Conservation (phyloP, 306 rosid species). For the Lathyrus aphaca region DNA sequence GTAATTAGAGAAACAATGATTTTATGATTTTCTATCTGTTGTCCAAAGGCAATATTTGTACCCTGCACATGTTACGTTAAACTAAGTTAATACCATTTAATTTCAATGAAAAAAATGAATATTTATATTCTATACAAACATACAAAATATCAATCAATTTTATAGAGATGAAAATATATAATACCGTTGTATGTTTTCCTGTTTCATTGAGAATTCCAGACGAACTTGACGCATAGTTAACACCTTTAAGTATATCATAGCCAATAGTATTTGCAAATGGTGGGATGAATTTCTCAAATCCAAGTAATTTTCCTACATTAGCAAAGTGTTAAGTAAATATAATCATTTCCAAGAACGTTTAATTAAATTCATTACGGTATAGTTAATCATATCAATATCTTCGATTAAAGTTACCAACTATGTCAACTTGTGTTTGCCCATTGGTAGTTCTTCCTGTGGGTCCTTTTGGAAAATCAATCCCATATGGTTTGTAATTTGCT, state of each 20-base stretch:
- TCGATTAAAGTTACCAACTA: conserved; percentile 10
- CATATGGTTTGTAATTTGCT: conserved; percentile 57
- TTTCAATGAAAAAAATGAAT: too few relatives aligned
- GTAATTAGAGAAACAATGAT: too few relatives aligned
- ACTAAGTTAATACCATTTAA: too few relatives aligned
- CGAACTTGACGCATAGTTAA: conserved; percentile 47
- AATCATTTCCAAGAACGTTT: too few relatives aligned
- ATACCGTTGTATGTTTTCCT: neutral
- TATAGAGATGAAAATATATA: too few relatives aligned
- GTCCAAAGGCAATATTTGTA: too few relatives aligned
- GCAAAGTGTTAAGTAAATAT: neutral
- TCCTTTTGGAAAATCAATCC: conserved; percentile 49
- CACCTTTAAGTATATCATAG: conserved; percentile 41
- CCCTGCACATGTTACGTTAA: too few relatives aligned
- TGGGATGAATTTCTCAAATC: conserved; percentile 34
- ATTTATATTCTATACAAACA: too few relatives aligned
- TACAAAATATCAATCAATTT: too few relatives aligned
- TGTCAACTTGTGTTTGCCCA: conserved; percentile 34
- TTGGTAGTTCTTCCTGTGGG: conserved; percentile 66
- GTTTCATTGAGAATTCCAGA: conserved; percentile 33
- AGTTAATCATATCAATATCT: too few relatives aligned
- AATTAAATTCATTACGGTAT: too few relatives aligned
- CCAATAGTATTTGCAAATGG: conserved; percentile 34
- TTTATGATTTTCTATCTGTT: too few relatives aligned
- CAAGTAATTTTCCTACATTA: conserved; percentile 25